Percentiles rank a stretch among this genome's conserved stretches.
phyloP scores from a whole-genome alignment of 2,329 filamentous ascomycete species.

The Fusarium hostae region DNA sequence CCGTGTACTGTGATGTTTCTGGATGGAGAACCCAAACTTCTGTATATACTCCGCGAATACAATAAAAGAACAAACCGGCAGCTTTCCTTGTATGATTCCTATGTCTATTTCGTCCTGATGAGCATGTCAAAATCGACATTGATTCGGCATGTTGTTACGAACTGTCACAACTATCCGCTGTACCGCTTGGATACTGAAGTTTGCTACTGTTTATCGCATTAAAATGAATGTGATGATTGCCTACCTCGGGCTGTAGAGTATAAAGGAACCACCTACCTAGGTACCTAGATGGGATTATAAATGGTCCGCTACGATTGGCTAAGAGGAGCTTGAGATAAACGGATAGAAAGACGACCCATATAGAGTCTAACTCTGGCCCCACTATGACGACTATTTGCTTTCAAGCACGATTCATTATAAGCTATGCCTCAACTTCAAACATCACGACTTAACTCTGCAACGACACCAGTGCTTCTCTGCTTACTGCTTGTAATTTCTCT shows the following conservation, averaged over 20 bases:
- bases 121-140: not conserved
- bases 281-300: constrained; percentile 28
- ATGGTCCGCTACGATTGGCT: constrained; percentile 34
- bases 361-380: constrained; percentile 43
- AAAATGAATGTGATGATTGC: not conserved
- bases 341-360: constrained; percentile 11
- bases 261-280: not conserved
- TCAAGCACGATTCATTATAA: constrained; percentile 27
- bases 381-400: constrained; percentile 36
- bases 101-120: not conserved
- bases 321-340: constrained; percentile 7
- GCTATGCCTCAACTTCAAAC: constrained; percentile 59
- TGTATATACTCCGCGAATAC: constrained; percentile 45
- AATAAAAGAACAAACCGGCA: constrained; percentile 29
- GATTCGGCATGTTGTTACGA: not conserved
- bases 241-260: not conserved
- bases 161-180: not conserved
- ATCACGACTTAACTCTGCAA: constrained; percentile 51
- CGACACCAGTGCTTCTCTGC: constrained; percentile 57
- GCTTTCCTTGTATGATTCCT: not conserved
- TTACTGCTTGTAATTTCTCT: constrained; percentile 61
- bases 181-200: not conserved
- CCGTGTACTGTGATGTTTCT: constrained; percentile 28
- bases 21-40: constrained; percentile 14
- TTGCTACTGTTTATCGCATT: not conserved